These are phyloP conservation scores for Solanum rostratum DNA, from an alignment of 257 asterid genomes.

Conservation along the genomic window DNA sequence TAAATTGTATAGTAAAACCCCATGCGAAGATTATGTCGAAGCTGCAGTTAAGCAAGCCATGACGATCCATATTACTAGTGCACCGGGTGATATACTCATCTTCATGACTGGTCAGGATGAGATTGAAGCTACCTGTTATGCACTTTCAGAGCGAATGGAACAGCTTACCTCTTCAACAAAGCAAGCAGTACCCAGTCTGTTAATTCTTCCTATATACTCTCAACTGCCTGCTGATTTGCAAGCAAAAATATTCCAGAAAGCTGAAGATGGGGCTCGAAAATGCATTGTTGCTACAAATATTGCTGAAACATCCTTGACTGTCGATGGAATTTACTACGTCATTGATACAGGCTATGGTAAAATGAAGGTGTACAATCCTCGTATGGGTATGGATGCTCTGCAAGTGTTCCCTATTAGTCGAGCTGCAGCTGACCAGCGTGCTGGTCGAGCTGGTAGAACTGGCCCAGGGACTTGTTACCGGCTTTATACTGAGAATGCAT, in stretches of 20 bases:
- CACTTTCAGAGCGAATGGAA: conserved; percentile 89
- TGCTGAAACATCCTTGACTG: conserved; percentile 94
- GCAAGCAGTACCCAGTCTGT: conserved; percentile 67
- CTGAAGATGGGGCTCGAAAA: conserved; percentile 93
- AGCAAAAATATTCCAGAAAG: conserved; percentile 85
- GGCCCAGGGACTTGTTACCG: conserved; percentile 99
- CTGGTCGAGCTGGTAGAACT: conserved; percentile 98
- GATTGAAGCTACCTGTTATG: conserved; percentile 92
- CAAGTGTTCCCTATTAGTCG: conserved; percentile 95
- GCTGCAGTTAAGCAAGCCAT: conserved; percentile 94
- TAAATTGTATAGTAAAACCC: conserved; percentile 64
- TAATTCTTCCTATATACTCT: conserved; percentile 92
- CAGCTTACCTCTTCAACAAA: conserved; percentile 56
- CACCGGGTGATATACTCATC: conserved; percentile 91
- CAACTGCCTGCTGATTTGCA: conserved; percentile 97
- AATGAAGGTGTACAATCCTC: conserved; percentile 90
- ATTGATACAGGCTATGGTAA: conserved; percentile 90
- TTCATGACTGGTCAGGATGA: conserved; percentile 99
- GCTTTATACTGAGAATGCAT: conserved; percentile 76
- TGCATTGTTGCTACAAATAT: conserved; percentile 94
- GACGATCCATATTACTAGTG: conserved; percentile 88
- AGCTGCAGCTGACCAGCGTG: conserved; percentile 95
- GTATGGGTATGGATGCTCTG: conserved; percentile 99
- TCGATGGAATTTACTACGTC: conserved; percentile 86
- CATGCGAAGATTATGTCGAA: conserved; percentile 95